A percentile compares a stretch with the other conserved stretches of the same genome.
phyloP scores from a whole-genome alignment of 1,139 yeast genomes.

The Pichia sp. region DNA sequence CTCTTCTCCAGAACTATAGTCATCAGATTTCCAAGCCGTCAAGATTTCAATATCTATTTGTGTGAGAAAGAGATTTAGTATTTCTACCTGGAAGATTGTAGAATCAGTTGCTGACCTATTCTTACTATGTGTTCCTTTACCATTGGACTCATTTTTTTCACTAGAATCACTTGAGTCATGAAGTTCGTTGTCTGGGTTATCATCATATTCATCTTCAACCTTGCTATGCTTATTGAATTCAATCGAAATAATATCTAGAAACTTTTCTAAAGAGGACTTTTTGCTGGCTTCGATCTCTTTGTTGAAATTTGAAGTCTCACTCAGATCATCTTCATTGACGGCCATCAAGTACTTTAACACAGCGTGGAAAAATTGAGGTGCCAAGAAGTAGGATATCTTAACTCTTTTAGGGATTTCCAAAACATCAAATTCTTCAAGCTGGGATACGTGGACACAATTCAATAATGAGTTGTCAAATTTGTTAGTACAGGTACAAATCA shows the following conservation, averaged over 20 bases:
- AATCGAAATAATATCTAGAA: constrained; percentile 10
- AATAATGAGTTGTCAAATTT: neutral
- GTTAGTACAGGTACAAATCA: neutral
- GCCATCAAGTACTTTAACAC: constrained; percentile 9
- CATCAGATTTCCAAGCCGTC: neutral
- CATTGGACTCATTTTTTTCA: neutral
- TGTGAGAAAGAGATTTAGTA: constrained; percentile 10
- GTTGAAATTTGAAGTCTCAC: neutral
- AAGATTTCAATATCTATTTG: constrained; percentile 10
- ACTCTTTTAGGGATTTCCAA: constrained; percentile 8
- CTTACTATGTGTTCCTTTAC: neutral
- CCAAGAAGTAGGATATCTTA: constrained; percentile 12
- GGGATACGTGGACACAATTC: neutral
- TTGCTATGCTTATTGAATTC: constrained; percentile 11
- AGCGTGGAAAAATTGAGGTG: constrained; percentile 3
- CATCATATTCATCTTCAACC: neutral
- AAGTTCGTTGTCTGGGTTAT: neutral
- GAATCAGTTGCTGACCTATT: neutral
- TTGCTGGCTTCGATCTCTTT: constrained; percentile 1
- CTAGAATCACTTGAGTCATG: neutral
- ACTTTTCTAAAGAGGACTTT: constrained; percentile 9
- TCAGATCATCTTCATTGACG: neutral
- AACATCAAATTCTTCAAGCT: constrained; percentile 13
- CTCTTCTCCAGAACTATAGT: neutral
- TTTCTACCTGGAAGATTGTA: constrained; percentile 1